phyloP scores from a whole-genome alignment of 2,329 filamentous ascomycete genomes.

The Arthrinium phaeospermum region DNA sequence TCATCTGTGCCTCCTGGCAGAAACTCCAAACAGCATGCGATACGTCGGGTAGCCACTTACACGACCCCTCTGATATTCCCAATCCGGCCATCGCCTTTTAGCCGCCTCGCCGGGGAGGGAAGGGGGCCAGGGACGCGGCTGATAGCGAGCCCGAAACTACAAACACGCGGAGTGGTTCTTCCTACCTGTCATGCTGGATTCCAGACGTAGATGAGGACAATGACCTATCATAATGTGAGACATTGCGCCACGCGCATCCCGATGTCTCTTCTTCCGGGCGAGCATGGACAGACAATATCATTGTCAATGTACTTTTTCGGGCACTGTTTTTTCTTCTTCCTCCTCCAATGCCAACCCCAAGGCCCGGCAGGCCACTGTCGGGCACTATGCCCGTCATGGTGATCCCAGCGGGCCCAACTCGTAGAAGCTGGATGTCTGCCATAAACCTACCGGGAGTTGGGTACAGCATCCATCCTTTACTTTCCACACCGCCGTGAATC shows the following conservation, averaged over 20 bases:
- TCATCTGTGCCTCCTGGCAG: neutral
- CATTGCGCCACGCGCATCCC: constrained; percentile 16
- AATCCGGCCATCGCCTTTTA: neutral
- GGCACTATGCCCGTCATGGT: neutral
- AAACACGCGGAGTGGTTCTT: constrained; percentile 5
- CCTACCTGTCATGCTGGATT: neutral
- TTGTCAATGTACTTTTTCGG: constrained; percentile 6
- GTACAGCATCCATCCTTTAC: neutral
- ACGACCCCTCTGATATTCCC: constrained; percentile 4
- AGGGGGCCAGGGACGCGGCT: constrained; percentile 2
- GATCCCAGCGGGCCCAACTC: neutral
- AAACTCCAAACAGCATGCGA: neutral
- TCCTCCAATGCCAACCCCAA: neutral
- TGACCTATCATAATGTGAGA: constrained; percentile 19
- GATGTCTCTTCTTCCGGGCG: neutral
- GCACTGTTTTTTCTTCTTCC: neutral
- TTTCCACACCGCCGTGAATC: constrained; percentile 17
- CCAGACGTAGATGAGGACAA: neutral
- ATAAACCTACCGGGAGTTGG: neutral
- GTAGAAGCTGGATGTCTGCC: neutral
- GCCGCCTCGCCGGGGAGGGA: constrained; percentile 11
- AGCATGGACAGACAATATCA: neutral
- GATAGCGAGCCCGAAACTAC: constrained; percentile 1
- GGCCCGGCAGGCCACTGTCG: neutral
- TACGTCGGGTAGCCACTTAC: constrained; percentile 14